Evolutionary conservation across 495 filamentous ascomycete genomes (phyloP).

Genomic region (Thermothielavioides terrestris): DNA sequence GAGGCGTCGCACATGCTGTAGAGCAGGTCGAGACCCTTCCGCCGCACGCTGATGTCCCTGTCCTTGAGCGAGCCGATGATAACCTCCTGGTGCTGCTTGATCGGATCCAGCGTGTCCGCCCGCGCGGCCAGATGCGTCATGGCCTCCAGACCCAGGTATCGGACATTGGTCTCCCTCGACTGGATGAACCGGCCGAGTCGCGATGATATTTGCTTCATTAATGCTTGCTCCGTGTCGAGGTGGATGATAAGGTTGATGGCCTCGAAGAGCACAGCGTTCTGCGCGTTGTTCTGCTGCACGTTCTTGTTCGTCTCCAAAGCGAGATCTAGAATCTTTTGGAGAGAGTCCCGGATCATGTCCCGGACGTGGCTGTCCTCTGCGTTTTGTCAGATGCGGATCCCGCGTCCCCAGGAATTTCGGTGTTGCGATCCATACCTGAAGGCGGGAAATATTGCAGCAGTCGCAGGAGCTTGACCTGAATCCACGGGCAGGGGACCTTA

Average conservation of each 20-base stretch:
- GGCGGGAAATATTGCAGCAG: constrained; percentile 94
- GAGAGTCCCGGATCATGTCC: constrained; percentile 82
- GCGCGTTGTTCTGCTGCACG: constrained; percentile 98
- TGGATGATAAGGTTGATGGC: constrained; percentile 98
- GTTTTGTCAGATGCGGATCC: constrained; percentile 16
- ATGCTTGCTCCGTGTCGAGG: constrained; percentile 87
- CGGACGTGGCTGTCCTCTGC: constrained; percentile 86
- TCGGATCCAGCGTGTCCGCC: constrained; percentile 90
- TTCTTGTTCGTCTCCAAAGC: constrained; percentile 95
- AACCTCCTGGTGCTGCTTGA: constrained; percentile 95
- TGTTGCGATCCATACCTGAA: constrained; percentile 81
- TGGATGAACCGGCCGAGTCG: constrained; percentile 93
- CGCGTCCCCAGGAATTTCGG: no score
- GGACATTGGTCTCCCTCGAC: constrained; percentile 94
- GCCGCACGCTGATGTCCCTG: constrained; percentile 90
- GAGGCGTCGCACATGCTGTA: constrained; percentile 99
- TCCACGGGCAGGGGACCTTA: constrained; percentile 97
- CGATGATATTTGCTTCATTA: constrained; percentile 97
- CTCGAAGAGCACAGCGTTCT: constrained; percentile 97
- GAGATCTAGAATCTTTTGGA: constrained; percentile 80
- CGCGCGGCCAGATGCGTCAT: constrained; percentile 97
- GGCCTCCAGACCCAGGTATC: constrained; percentile 92
- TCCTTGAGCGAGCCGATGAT: constrained; percentile 92
- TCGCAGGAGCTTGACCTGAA: constrained; percentile 88
- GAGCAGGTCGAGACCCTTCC: constrained; percentile 89